Percentiles rank a stretch among this genome's conserved stretches.
These are phyloP conservation scores for Suillus placidus DNA, from an alignment of 768 basidiomycete genomes.

Conservation along the genomic window DNA sequence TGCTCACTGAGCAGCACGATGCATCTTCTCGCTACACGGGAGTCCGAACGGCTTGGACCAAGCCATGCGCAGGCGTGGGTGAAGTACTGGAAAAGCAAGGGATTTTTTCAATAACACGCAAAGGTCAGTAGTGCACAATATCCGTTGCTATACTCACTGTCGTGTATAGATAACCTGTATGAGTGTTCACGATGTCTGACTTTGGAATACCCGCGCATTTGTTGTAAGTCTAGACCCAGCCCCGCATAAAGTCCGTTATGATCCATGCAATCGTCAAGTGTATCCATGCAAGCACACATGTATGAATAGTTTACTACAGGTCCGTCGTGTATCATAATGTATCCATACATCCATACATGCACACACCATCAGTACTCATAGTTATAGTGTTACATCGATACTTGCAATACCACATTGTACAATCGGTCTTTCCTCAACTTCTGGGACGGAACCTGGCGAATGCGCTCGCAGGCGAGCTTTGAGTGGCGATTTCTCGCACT, in stretches of 20 bases:
- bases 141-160: neutral
- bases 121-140: neutral
- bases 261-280: constrained; percentile 19
- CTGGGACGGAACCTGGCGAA: constrained; percentile 20
- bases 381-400: constrained; percentile 24
- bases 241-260: neutral
- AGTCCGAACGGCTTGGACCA: neutral
- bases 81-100: neutral
- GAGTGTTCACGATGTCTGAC: neutral
- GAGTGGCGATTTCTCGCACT: too few species aligned
- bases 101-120: neutral
- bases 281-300: neutral
- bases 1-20: neutral
- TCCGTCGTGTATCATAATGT: neutral
- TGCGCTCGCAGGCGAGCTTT: constrained; percentile 25
- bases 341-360: neutral
- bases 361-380: neutral
- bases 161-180: neutral
- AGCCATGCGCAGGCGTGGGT: neutral
- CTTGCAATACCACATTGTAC: constrained; percentile 26
- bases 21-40: neutral
- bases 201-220: neutral
- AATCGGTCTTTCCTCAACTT: constrained; percentile 26
- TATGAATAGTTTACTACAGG: neutral
- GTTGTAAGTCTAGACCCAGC: too few species aligned